Base-by-base conservation (phyloP, 768 basidiomycete species). In the Lentinula raphanica region DNA sequence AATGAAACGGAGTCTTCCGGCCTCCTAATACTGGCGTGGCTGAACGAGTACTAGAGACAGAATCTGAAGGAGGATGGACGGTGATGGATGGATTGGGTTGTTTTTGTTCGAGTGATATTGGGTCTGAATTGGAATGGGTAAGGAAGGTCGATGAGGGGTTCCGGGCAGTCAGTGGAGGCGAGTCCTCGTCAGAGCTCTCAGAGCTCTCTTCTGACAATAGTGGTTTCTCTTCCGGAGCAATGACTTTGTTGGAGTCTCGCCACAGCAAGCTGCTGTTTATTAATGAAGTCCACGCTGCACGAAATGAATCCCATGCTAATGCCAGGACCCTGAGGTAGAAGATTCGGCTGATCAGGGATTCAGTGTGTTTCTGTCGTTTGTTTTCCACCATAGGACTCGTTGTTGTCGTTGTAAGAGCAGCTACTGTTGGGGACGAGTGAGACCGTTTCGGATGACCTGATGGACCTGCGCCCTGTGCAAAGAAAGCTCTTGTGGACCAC, bases 271-370 rank as follows among this genome's bases (percentile, higher is more conserved):
- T 49, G 56, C 60, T 63, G 31, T 61, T 50, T 31, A 61, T 66
- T 36, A 81, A 63, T 17, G 84, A 80, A n/a, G 76, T 71, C 79
- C 85, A 88, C 21, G 82, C 81, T 7, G 80, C 76, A 61, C 79
- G 82, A 62, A 92, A 71, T 49, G 82, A 79, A 64, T 87, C 77
- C 88, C 90, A 92, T 56, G 86, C 76, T 38, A 86, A 61, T 42
- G 84, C 77, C 60, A 90, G 79, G 59, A 90, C 75, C 42, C 87
- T 88, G 61, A 90, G 78, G 65, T 91, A 78, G 77, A 86, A 85
- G 65, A 90, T 75, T 49, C 83, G 84, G 67, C 81, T 75, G 56
- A 84, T 69, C 60, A 78, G 67, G 48, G 72, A 71, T 51, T 78
- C 78, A 63, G 78, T 69, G 60, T 67, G 70, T 50, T 65, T 69